Evolutionary conservation across 257 asterid genomes (phyloP), one percentile per base, ranked within the genome.

Genomic region (Primulina eburnea): DNA sequence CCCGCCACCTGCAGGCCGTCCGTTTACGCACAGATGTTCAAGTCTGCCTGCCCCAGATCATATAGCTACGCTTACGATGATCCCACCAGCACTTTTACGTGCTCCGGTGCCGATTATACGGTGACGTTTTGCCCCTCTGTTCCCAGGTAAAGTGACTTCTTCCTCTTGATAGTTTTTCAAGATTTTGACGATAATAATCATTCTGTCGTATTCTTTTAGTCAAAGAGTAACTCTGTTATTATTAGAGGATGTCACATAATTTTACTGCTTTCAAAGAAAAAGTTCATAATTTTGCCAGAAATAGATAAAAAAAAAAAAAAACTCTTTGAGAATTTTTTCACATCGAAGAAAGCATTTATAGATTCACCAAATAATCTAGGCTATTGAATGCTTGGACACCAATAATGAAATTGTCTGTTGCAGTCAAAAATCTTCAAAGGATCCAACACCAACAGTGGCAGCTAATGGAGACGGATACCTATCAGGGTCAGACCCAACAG

Each of bases 61-160:
- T 92, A 92, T 8, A 92, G 98, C 85, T 92, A 92, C 70, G 98
- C 98, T 21, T 92, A 92, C 58, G 98, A 92, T 67, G 98, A 92
- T 76, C 96, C 98, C 29, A 92, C 96, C 2, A 92, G 98, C 82
- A 92, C 98, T 38, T 92, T 92, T 78, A 92, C 98, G 10, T 92
- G 98, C 77, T 72, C 95, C 59, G 90, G 87, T 10, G 98, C 98
- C 8, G 98, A 88, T 71, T 92, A 92, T 71, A 85, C 92, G 16
- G 65, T 92, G 37, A 92, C 97, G 4, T 89, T 90, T 76, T 92
- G 98, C 72, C 98, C 98, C 14, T 85, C 96, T 60, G 80, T 78
- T 84, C 86, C 98, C 2, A 89, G 96, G 96, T 92, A 84, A 56
- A 59, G 6, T 2, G 33, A 20, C 26, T 24, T 35, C 0, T 1